A percentile compares a stretch with the other conserved stretches of the same genome.
phyloP scores from a whole-genome alignment of 495 filamentous ascomycete genomes.

The Hypomontagnella monticulosa region DNA sequence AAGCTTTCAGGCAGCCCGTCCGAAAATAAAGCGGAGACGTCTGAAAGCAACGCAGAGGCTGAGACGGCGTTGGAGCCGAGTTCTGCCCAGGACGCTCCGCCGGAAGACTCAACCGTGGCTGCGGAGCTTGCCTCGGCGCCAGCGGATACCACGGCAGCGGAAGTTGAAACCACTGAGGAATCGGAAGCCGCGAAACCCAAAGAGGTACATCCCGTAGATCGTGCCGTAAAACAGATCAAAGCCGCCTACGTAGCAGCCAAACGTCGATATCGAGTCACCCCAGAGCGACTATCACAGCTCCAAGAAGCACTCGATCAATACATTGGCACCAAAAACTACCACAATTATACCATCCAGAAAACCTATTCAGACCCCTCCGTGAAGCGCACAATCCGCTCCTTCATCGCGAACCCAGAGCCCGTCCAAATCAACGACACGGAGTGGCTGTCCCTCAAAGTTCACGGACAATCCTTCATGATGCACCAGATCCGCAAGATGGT shows the following conservation, averaged over 20 bases:
- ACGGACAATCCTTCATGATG: slow-evolving; percentile 99
- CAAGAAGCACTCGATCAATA: slow-evolving; percentile 76
- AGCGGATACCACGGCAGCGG: slow-evolving; percentile 1
- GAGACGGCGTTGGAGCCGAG: slow-evolving; percentile 12
- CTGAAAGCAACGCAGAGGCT: slow-evolving; percentile 7
- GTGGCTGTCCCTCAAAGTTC: slow-evolving; percentile 94
- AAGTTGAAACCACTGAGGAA: slow-evolving; percentile 14
- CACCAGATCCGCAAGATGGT: slow-evolving; percentile 99
- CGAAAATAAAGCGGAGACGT: slow-evolving; percentile 17
- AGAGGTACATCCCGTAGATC: slow-evolving; percentile 61
- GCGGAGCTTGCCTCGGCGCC: slow-evolving; percentile 26
- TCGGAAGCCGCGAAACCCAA: slow-evolving; percentile 37
- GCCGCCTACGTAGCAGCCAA: slow-evolving; percentile 80
- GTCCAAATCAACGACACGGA: slow-evolving; percentile 89
- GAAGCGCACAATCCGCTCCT: slow-evolving; percentile 89
- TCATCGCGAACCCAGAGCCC: slow-evolving; percentile 74
- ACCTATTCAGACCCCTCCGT: slow-evolving; percentile 77
- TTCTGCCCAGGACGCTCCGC: slow-evolving; percentile 7
- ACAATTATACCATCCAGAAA: slow-evolving; percentile 97
- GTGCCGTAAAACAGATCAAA: slow-evolving; percentile 78
- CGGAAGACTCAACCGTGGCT: slow-evolving; percentile 14
- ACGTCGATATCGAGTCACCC: slow-evolving; percentile 80
- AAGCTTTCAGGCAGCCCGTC: neutral
- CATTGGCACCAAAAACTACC: slow-evolving; percentile 85
- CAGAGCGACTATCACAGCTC: slow-evolving; percentile 73